Percentiles rank a stretch among this genome's conserved stretches.
phyloP scores from a whole-genome alignment of 169 alveolate species.

The Plasmodium blacklocki region DNA sequence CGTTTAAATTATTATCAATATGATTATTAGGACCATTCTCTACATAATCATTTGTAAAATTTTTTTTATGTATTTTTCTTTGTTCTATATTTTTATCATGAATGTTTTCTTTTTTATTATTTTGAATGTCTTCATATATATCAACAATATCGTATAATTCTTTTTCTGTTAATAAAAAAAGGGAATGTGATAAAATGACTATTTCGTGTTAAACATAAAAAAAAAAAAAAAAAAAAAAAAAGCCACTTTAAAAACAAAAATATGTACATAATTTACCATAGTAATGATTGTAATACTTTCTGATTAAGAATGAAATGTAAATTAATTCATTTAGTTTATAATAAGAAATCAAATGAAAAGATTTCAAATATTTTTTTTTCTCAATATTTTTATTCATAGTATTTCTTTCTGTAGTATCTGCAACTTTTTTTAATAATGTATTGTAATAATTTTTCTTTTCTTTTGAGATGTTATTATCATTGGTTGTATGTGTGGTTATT shows the following conservation, averaged over 20 bases:
- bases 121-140: conserved; percentile 14
- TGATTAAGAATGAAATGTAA: conserved; percentile 32
- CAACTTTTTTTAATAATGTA: conserved; percentile 16
- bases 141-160: conserved; percentile 48
- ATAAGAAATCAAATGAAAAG: conserved; percentile 52
- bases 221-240: background rate
- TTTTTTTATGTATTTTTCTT: background rate
- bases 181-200: background rate
- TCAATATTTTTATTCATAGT: background rate
- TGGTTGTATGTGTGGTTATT: background rate
- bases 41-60: background rate
- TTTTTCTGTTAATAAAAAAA: conserved; percentile 18
- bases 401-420: conserved; percentile 5
- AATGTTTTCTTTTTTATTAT: background rate
- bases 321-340: conserved; percentile 49
- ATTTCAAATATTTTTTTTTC: conserved; percentile 26
- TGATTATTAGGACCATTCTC: background rate
- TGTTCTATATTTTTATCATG: background rate
- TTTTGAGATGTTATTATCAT: background rate
- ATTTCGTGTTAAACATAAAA: background rate
- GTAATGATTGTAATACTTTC: conserved; percentile 17
- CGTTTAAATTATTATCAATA: background rate
- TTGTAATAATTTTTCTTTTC: conserved; percentile 31
- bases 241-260: too few relatives aligned
- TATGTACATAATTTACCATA: conserved; percentile 9